Evolutionary conservation across 2,329 filamentous ascomycete genomes (phyloP).

Genomic region (Aspergillus ibericus): DNA sequence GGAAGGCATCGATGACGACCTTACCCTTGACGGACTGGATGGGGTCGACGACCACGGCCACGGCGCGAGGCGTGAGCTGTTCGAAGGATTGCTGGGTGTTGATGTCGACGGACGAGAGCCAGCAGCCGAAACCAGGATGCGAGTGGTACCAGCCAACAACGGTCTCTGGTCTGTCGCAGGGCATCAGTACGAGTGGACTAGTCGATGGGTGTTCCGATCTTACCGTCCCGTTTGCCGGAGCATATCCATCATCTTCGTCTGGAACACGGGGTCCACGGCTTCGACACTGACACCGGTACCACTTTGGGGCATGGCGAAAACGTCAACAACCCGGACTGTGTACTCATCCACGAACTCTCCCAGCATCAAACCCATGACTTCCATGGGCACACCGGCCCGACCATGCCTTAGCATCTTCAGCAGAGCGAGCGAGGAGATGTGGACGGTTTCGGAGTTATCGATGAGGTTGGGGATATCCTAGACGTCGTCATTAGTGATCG

Average conservation of each 20-base stretch:
- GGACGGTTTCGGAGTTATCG: slow-evolving; percentile 98
- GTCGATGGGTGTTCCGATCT: slow-evolving; percentile 26
- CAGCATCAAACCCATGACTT: slow-evolving; percentile 99
- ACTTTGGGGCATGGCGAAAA: slow-evolving; percentile 99
- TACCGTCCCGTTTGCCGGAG: slow-evolving; percentile 93
- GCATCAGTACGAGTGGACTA: slow-evolving; percentile 11
- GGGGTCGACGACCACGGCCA: slow-evolving; percentile 96
- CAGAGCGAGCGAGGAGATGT: slow-evolving; percentile 95
- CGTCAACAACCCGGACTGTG: slow-evolving; percentile 95
- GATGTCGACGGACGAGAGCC: slow-evolving; percentile 98
- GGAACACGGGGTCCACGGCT: slow-evolving; percentile 96
- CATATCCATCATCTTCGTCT: slow-evolving; percentile 99
- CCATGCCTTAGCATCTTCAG: slow-evolving; percentile 99
- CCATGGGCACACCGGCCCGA: slow-evolving; percentile 96
- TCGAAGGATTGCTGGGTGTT: slow-evolving; percentile 99
- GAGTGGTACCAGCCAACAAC: slow-evolving; percentile 99
- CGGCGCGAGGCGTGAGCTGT: slow-evolving; percentile 92
- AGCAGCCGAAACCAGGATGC: slow-evolving; percentile 98
- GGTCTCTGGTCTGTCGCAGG: slow-evolving; percentile 72
- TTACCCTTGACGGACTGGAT: slow-evolving; percentile 99
- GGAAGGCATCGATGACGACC: slow-evolving; percentile 98
- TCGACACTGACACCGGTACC: slow-evolving; percentile 98
- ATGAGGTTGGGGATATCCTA: slow-evolving; percentile 90
- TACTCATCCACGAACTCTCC: slow-evolving; percentile 99
- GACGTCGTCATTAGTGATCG: slow-evolving; percentile 10